Conservation (phyloP, 768 basidiomycete species). For the Tricholoma terreum region DNA sequence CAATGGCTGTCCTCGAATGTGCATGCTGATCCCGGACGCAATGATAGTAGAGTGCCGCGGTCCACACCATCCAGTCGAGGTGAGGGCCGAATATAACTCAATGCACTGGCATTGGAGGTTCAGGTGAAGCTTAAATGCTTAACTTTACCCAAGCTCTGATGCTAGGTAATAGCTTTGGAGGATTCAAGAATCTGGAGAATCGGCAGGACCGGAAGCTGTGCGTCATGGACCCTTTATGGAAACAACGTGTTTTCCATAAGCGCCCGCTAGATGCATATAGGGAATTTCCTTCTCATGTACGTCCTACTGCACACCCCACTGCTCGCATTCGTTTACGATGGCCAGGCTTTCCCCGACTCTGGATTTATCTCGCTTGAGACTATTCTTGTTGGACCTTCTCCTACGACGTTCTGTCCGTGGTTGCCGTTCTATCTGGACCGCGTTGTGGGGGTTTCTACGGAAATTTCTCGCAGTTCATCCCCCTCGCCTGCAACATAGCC, state of each 20-base stretch:
- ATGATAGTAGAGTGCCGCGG: too few relatives aligned
- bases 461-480: neutral
- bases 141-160: too few relatives aligned
- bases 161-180: too few relatives aligned
- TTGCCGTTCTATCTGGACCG: neutral
- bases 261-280: neutral
- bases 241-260: neutral
- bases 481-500: neutral
- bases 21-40: too few relatives aligned
- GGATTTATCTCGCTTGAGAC: neutral
- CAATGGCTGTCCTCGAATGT: too few relatives aligned
- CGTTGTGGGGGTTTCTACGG: neutral
- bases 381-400: neutral
- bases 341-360: neutral
- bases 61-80: neutral
- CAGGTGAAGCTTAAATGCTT: neutral
- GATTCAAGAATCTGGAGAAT: too few relatives aligned
- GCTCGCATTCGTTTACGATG: neutral
- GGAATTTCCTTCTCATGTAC: neutral
- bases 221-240: neutral
- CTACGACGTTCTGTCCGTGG: neutral
- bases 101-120: neutral
- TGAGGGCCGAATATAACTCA: neutral
- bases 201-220: neutral
- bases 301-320: neutral